These are phyloP conservation scores for Pichia eremophila DNA, from an alignment of 805 yeast species.

Conservation along the genomic window DNA sequence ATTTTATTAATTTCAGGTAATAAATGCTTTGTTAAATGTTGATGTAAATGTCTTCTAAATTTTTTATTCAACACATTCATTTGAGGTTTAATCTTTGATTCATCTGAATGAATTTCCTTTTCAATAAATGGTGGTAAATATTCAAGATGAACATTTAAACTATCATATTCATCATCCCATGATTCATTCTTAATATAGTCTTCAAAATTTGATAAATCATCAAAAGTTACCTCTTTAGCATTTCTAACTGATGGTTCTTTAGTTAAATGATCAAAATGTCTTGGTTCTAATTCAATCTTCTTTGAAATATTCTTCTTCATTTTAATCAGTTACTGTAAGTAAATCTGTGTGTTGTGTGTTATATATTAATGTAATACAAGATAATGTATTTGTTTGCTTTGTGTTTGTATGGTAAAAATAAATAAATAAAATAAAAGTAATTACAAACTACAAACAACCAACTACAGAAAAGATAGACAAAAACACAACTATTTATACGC, in stretches of 20 bases:
- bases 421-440: too few relatives aligned
- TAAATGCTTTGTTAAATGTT: constrained; percentile 62
- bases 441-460: too few relatives aligned
- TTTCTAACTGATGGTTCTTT: constrained; percentile 21
- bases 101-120: constrained; percentile 55
- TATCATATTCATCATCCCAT: constrained; percentile 65
- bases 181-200: constrained; percentile 57
- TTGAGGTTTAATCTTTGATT: constrained; percentile 61
- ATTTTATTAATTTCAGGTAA: constrained; percentile 53
- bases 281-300: constrained; percentile 17
- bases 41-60: constrained; percentile 64
- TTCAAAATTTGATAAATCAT: constrained; percentile 54
- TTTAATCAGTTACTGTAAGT: neutral
- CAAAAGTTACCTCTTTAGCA: constrained; percentile 33
- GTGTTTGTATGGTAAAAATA: too few relatives aligned
- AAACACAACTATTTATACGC: too few relatives aligned
- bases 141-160: constrained; percentile 52
- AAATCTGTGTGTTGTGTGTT: neutral
- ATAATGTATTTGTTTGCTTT: too few relatives aligned
- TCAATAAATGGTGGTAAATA: constrained; percentile 68
- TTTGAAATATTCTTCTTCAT: constrained; percentile 19
- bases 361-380: neutral
- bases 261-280: constrained; percentile 19
- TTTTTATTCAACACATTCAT: constrained; percentile 62
- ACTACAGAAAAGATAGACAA: too few relatives aligned